A percentile compares a stretch with the other conserved stretches of the same genome.
phyloP scores from a whole-genome alignment of 345 rosid species.

The Salix suchowensis region DNA sequence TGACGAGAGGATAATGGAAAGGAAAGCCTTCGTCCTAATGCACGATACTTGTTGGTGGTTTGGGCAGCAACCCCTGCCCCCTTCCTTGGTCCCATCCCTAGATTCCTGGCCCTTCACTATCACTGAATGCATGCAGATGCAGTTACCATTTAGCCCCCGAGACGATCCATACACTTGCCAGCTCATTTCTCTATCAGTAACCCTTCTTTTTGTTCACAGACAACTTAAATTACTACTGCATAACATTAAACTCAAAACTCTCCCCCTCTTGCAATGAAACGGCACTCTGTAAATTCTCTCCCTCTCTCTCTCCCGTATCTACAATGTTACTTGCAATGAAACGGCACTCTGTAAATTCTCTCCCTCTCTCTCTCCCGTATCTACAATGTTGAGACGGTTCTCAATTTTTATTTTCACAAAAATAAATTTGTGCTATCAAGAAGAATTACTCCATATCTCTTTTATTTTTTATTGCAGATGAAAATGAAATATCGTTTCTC shows the following conservation, averaged over 20 bases:
- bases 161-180: constrained; percentile 10
- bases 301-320: neutral
- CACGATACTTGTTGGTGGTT: constrained; percentile 77
- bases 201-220: neutral
- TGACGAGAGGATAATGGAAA: constrained; percentile 35
- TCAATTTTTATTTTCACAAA: neutral
- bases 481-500: neutral
- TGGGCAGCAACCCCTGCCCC: constrained; percentile 68
- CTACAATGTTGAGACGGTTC: neutral
- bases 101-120: constrained; percentile 35
- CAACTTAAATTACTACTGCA: too few relatives aligned
- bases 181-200: constrained; percentile 25
- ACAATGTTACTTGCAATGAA: neutral
- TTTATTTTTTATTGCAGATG: neutral
- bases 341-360: too few relatives aligned
- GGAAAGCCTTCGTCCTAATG: constrained; percentile 34
- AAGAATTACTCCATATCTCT: neutral
- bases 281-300: too few relatives aligned
- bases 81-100: constrained; percentile 48
- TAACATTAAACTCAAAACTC: too few relatives aligned
- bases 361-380: neutral
- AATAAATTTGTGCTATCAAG: neutral
- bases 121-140: neutral
- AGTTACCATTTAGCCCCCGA: constrained; percentile 3
- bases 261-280: neutral